Base-by-base conservation (phyloP, 1,284 basidiomycete species). In the Puccinia horiana region DNA sequence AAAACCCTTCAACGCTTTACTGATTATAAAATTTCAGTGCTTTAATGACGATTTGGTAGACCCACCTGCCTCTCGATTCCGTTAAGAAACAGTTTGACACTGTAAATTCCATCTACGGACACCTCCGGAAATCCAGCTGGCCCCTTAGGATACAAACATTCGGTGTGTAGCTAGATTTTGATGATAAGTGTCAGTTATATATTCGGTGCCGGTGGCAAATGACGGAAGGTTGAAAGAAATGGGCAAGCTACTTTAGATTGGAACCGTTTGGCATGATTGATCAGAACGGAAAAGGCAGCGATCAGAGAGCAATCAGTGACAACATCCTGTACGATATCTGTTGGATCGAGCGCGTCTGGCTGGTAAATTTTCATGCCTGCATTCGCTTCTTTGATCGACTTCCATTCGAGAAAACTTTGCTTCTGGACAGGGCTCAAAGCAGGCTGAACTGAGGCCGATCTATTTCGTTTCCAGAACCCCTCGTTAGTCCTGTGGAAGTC, bases 261-360 rank as follows among this genome's bases (percentile, higher is more conserved):
- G 49, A 63, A 63, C 12, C 37, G 49, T 40, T 72, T 81, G 42
- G 78, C 67, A 42, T 81, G 78, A 32, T 81, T 74, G 16, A 70
- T 49, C 49, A 69, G 58, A n/a, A 81, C 78, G 18, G 70, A 67
- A 32, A 81, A 74, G 6, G 78, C 65, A n/a, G 78, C 78, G 56
- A 81, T 81, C 29, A 81, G 44, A 26, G 78, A 81, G 56, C 78
- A 81, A 81, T 81, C 78, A 20, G 78, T 81, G 18, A 81, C 78
- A 29, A 81, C 40, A 52, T 81, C 69, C 26, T 81, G 78, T 20
- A 81, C 58, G 52, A 81, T 81, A 73, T 81, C 78, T 3, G 78
- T 81, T 61, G 78, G 78, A 44, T 72, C 69, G 35, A 70, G 42
- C 37, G 26, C 54, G 14, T 69, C 42, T 12, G 42, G 16, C 16